phyloP scores from a whole-genome alignment of 805 yeast species.

The Myxozyma mucilagina region DNA sequence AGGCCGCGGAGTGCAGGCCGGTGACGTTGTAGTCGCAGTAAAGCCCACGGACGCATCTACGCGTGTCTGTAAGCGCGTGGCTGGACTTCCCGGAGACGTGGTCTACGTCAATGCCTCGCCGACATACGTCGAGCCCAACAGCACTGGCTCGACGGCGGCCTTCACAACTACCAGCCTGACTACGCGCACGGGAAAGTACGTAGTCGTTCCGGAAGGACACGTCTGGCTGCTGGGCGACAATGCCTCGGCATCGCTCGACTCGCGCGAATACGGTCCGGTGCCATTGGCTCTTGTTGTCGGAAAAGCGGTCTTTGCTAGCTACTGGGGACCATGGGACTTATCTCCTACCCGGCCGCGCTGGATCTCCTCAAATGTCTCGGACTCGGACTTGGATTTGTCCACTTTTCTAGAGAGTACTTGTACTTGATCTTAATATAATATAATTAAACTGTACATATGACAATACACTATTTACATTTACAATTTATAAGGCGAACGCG shows the following conservation, averaged over 20 bases:
- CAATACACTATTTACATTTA: neutral
- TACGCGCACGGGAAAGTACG: conserved; percentile 46
- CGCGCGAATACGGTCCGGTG: conserved; percentile 83
- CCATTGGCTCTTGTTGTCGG: conserved; percentile 90
- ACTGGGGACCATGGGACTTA: conserved; percentile 17
- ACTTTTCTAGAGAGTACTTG: too few relatives aligned
- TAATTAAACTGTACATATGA: too few relatives aligned
- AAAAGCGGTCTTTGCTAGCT: conserved; percentile 49
- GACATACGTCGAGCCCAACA: neutral
- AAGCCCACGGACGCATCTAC: conserved; percentile 88
- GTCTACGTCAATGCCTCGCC: conserved; percentile 41
- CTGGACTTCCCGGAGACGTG: conserved; percentile 95
- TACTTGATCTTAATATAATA: too few relatives aligned
- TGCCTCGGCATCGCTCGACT: conserved; percentile 79
- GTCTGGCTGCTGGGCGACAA: conserved; percentile 98
- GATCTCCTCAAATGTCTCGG: conserved; percentile 5
- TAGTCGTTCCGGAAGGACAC: conserved; percentile 88
- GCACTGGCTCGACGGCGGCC: neutral
- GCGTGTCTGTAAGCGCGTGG: conserved; percentile 86
- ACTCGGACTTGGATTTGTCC: neutral
- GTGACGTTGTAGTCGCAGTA: conserved; percentile 83
- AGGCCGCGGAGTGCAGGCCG: conserved; percentile 69
- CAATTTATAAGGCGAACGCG: conserved; percentile 23
- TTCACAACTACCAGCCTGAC: conserved; percentile 42
- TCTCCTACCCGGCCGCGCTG: conserved; percentile 19